Conservation (phyloP, 768 basidiomycete species). For the Collybia mongolica region DNA sequence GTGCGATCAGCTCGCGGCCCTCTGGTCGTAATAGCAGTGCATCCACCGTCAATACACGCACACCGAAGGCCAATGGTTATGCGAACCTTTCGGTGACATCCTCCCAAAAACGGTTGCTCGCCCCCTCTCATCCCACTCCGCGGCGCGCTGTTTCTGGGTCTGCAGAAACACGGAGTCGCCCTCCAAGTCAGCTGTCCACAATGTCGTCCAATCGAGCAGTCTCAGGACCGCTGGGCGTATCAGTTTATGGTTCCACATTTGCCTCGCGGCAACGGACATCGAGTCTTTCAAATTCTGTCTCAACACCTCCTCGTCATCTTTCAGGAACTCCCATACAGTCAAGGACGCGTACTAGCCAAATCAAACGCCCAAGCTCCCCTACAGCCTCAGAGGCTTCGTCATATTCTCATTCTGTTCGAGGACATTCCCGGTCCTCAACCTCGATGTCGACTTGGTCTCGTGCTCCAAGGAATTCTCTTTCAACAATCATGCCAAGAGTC, state of each 20-base stretch:
- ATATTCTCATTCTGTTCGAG: slow-evolving; percentile 41
- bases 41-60: slow-evolving; percentile 21
- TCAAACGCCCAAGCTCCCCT: slow-evolving; percentile 52
- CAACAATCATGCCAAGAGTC: slow-evolving; percentile 36
- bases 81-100: slow-evolving; percentile 40
- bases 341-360: slow-evolving; percentile 36
- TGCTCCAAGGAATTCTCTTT: slow-evolving; percentile 63
- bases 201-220: slow-evolving; percentile 60
- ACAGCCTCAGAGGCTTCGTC: slow-evolving; percentile 59
- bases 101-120: slow-evolving; percentile 40
- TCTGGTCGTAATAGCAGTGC: slow-evolving; percentile 61
- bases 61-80: slow-evolving; percentile 34
- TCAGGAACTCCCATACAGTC: slow-evolving; percentile 34
- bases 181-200: slow-evolving; percentile 59
- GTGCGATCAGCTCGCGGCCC: slow-evolving; percentile 58
- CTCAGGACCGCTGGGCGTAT: slow-evolving; percentile 60
- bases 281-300: slow-evolving; percentile 50
- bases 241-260: slow-evolving; percentile 65
- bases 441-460: slow-evolving; percentile 67
- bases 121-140: slow-evolving; percentile 43
- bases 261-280: slow-evolving; percentile 82
- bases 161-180: slow-evolving; percentile 42
- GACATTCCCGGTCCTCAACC: slow-evolving; percentile 38
- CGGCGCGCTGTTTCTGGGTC: slow-evolving; percentile 53
- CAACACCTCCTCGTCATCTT: slow-evolving; percentile 31